phyloP scores from a whole-genome alignment of 164 flowering plant species.

The Chimonanthus praecox region DNA sequence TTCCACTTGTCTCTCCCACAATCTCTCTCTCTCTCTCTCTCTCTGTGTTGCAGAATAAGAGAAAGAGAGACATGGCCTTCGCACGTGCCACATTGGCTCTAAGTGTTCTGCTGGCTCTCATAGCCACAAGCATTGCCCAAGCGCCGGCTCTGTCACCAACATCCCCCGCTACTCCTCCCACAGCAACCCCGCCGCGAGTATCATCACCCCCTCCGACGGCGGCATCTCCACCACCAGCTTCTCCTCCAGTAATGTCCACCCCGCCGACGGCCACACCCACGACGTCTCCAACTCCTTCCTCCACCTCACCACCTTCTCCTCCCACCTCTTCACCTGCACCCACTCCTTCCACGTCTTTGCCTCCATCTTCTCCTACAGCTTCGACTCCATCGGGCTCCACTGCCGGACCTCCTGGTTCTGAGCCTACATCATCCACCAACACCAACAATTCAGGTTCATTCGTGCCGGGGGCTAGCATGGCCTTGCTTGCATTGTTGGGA shows the following conservation, averaged over 20 bases:
- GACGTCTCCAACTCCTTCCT: slow-evolving; percentile 5
- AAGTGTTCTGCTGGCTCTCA: slow-evolving; percentile 15
- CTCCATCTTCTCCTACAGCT: background rate
- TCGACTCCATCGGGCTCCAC: background rate
- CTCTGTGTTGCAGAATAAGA: background rate
- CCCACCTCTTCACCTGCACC: slow-evolving; percentile 4
- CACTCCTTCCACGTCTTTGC: background rate
- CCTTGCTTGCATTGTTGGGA: slow-evolving; percentile 27
- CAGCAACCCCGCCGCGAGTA: slow-evolving; percentile 3
- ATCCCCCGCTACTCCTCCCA: slow-evolving; percentile 4
- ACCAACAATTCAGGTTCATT: slow-evolving; percentile 13
- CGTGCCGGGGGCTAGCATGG: slow-evolving; percentile 26
- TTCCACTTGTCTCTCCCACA: background rate
- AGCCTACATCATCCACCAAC: background rate
- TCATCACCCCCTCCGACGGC: background rate
- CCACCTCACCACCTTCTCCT: slow-evolving; percentile 2
- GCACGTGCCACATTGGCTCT: slow-evolving; percentile 27
- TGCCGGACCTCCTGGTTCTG: background rate
- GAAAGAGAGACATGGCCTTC: slow-evolving; percentile 30
- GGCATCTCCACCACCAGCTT: slow-evolving; percentile 10
- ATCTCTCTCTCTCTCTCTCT: slow-evolving; percentile 2
- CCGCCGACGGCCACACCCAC: slow-evolving; percentile 11
- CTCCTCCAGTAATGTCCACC: slow-evolving; percentile 9
- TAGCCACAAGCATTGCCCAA: slow-evolving; percentile 21
- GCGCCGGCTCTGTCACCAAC: background rate